Evolutionary conservation across 352 stramenopile species (phyloP).

Genomic region (Phytopythium chamaehyphon): DNA sequence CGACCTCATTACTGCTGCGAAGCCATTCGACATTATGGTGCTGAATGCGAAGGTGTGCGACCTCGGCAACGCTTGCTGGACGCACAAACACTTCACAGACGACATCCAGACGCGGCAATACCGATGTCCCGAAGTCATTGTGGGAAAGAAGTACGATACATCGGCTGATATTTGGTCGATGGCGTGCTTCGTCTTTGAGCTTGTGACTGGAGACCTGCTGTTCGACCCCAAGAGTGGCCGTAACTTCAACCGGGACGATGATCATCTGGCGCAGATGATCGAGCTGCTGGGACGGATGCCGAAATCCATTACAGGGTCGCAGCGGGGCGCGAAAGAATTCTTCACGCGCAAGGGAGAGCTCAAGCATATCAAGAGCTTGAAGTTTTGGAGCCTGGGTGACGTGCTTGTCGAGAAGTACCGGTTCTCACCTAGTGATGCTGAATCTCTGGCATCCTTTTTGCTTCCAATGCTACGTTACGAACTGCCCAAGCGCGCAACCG

Average conservation of each 20-base stretch:
- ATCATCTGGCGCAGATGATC: slow-evolving; percentile 99
- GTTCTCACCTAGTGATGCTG: slow-evolving; percentile 84
- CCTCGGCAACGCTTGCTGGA: slow-evolving; percentile 99
- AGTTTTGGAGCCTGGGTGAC: slow-evolving; percentile 96
- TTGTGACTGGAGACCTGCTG: slow-evolving; percentile 98
- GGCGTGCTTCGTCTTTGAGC: slow-evolving; percentile 98
- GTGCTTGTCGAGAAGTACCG: slow-evolving; percentile 97
- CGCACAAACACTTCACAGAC: slow-evolving; percentile 98
- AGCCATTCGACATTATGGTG: slow-evolving; percentile 56
- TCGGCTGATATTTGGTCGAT: slow-evolving; percentile 99
- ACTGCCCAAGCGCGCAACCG: slow-evolving; percentile 86
- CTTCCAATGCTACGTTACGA: slow-evolving; percentile 91
- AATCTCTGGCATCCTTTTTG: slow-evolving; percentile 93
- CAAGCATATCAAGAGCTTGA: slow-evolving; percentile 97
- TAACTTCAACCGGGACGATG: slow-evolving; percentile 88
- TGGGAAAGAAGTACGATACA: slow-evolving; percentile 97
- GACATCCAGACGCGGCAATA: slow-evolving; percentile 99
- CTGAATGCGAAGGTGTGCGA: slow-evolving; percentile 93
- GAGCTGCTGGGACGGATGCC: slow-evolving; percentile 97
- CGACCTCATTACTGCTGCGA: slow-evolving; percentile 24
- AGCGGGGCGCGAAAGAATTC: slow-evolving; percentile 92
- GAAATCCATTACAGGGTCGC: slow-evolving; percentile 80
- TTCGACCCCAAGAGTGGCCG: slow-evolving; percentile 96
- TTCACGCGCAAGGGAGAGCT: slow-evolving; percentile 97
- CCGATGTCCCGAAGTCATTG: slow-evolving; percentile 96